Conservation (phyloP, 805 yeast species). For the Yarrowia deformans region DNA sequence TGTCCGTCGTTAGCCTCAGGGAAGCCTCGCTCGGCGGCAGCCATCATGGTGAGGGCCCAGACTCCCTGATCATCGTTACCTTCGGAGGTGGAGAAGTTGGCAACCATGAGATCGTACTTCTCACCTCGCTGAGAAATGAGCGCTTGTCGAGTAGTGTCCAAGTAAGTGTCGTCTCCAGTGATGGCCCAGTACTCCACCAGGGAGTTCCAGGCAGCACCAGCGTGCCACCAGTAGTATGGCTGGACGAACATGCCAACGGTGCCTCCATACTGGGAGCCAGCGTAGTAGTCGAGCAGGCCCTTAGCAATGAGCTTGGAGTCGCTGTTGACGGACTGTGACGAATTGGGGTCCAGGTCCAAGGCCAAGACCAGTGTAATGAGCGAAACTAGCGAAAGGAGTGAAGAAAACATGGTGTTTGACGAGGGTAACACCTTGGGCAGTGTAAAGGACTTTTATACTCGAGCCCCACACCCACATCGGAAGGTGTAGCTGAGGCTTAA, state of each 20-base stretch:
- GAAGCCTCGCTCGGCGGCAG: slow-evolving; percentile 84
- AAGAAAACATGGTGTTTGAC: slow-evolving; percentile 24
- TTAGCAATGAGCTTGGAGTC: slow-evolving; percentile 67
- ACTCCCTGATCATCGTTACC: slow-evolving; percentile 95
- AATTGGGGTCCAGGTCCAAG: slow-evolving; percentile 43
- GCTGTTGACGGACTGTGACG: slow-evolving; percentile 46
- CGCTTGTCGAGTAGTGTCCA: slow-evolving; percentile 64
- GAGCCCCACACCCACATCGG: slow-evolving; percentile 32
- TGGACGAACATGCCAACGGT: slow-evolving; percentile 72
- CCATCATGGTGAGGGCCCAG: slow-evolving; percentile 89
- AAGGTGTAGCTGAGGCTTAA: slow-evolving; percentile 35
- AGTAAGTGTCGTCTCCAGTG: slow-evolving; percentile 73
- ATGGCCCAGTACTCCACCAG: slow-evolving; percentile 82
- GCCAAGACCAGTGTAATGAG: slow-evolving; percentile 17
- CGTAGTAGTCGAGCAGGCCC: slow-evolving; percentile 85
- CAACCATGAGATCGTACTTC: slow-evolving; percentile 73
- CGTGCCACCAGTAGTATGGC: slow-evolving; percentile 94
- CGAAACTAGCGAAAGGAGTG: slow-evolving; percentile 32
- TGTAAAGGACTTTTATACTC: slow-evolving; percentile 14
- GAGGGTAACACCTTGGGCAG: background rate
- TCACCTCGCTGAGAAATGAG: slow-evolving; percentile 70
- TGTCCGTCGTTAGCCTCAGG: slow-evolving; percentile 72
- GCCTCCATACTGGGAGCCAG: slow-evolving; percentile 68
- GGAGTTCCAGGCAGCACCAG: slow-evolving; percentile 71
- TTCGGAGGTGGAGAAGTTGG: slow-evolving; percentile 81